Evolutionary conservation across 2,329 filamentous ascomycete species (phyloP).

Genomic region (Knufia fluminis): DNA sequence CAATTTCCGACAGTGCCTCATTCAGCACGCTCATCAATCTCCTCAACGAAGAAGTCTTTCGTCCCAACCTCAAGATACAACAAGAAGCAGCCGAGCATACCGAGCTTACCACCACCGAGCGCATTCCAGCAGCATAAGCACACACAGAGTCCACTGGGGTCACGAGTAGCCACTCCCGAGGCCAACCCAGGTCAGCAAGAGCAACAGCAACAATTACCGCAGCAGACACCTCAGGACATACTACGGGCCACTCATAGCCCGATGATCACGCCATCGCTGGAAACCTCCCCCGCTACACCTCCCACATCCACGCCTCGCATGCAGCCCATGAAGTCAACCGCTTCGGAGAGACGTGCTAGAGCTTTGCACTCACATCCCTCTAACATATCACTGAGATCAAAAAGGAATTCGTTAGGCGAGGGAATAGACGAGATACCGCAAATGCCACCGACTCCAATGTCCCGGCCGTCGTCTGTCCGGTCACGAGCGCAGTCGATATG

Average conservation of each 20-base stretch:
- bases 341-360: conserved; percentile 19
- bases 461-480: background rate
- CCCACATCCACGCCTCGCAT: conserved; percentile 9
- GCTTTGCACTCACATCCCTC: conserved; percentile 22
- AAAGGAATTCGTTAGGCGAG: background rate
- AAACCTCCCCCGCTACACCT: conserved; percentile 10
- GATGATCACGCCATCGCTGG: conserved; percentile 9
- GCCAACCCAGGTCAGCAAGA: background rate
- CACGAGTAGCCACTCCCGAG: background rate
- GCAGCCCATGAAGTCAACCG: conserved; percentile 15
- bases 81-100: conserved; percentile 14
- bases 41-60: conserved; percentile 12
- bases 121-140: background rate
- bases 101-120: background rate
- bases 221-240: background rate
- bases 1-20: conserved; percentile 4
- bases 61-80: conserved; percentile 23
- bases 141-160: background rate
- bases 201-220: background rate
- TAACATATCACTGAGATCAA: conserved; percentile 11
- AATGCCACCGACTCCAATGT: background rate
- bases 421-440: background rate
- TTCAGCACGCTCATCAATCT: conserved; percentile 16
- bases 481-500: conserved; percentile 7
- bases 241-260: background rate